Percentiles rank a stretch among this genome's conserved stretches.
Evolutionary conservation across 2,329 filamentous ascomycete genomes (phyloP).

Genomic region (Pleurostoma richardsiae): DNA sequence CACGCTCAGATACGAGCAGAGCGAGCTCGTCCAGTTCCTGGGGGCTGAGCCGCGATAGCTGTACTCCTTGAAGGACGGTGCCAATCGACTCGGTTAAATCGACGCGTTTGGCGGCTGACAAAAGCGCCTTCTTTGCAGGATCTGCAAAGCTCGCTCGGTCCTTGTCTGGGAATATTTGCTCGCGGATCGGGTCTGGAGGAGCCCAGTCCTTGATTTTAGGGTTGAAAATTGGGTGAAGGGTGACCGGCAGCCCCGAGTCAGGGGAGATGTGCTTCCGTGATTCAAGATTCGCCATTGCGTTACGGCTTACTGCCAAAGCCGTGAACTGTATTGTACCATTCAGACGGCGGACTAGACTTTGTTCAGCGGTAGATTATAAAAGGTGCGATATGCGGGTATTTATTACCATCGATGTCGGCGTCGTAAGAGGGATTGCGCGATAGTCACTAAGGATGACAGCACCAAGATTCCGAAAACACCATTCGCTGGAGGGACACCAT

Average conservation of each 20-base stretch:
- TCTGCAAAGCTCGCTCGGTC: conserved; percentile 37
- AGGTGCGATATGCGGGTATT: too few species aligned
- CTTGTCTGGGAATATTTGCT: conserved; percentile 21
- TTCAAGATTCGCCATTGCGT: conserved; percentile 32
- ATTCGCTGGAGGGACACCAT: too few species aligned
- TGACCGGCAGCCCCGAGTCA: conserved; percentile 40
- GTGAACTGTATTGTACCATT: too few species aligned
- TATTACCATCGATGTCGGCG: too few species aligned
- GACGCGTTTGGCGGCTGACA: conserved; percentile 28
- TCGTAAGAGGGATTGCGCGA: too few species aligned
- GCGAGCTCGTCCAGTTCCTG: conserved; percentile 46
- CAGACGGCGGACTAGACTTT: too few species aligned
- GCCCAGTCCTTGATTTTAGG: conserved; percentile 33
- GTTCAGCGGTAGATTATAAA: too few species aligned
- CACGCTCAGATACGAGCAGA: conserved; percentile 37
- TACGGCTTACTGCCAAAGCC: background rate
- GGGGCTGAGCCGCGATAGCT: conserved; percentile 37
- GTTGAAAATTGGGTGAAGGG: conserved; percentile 41
- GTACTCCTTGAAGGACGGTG: conserved; percentile 29
- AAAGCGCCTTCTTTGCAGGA: conserved; percentile 34
- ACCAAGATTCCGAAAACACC: too few species aligned
- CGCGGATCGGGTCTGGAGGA: conserved; percentile 30
- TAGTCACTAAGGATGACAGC: too few species aligned
- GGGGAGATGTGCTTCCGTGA: conserved; percentile 40
- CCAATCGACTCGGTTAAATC: conserved; percentile 39